Conservation (phyloP, 352 stramenopile genomes). For the Globisporangium emineosum region DNA sequence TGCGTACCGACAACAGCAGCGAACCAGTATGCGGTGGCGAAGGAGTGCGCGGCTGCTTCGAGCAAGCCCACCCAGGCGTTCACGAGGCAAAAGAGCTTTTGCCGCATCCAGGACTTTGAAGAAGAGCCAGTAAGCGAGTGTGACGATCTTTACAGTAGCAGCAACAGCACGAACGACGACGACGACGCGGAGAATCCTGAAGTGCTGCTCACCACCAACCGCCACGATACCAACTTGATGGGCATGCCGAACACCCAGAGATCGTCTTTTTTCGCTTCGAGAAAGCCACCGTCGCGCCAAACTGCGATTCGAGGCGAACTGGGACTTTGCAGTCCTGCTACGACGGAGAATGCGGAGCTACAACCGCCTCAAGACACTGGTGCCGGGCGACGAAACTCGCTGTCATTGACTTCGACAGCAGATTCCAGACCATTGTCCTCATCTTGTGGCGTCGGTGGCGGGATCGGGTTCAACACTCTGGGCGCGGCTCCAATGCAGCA, state of each 20-base stretch:
- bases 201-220: background rate
- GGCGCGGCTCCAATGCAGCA: slow-evolving; percentile 11
- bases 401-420: background rate
- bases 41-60: background rate
- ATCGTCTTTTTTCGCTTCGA: background rate
- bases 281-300: slow-evolving; percentile 23
- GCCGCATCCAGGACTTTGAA: slow-evolving; percentile 10
- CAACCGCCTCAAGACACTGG: background rate
- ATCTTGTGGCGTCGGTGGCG: background rate
- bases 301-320: slow-evolving; percentile 36
- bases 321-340: background rate
- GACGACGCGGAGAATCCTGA: slow-evolving; percentile 1
- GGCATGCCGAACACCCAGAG: background rate
- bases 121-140: background rate
- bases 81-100: slow-evolving; percentile 14
- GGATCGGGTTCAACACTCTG: background rate
- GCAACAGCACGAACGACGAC: background rate
- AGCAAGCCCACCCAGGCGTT: background rate
- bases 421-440: background rate
- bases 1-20: slow-evolving; percentile 5
- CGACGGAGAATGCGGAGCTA: background rate
- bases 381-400: background rate
- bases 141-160: background rate
- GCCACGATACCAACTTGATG: background rate
- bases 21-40: slow-evolving; percentile 2